phyloP scores from a whole-genome alignment of 108 stramenopile species.

The Cyclotella distinguenda region DNA sequence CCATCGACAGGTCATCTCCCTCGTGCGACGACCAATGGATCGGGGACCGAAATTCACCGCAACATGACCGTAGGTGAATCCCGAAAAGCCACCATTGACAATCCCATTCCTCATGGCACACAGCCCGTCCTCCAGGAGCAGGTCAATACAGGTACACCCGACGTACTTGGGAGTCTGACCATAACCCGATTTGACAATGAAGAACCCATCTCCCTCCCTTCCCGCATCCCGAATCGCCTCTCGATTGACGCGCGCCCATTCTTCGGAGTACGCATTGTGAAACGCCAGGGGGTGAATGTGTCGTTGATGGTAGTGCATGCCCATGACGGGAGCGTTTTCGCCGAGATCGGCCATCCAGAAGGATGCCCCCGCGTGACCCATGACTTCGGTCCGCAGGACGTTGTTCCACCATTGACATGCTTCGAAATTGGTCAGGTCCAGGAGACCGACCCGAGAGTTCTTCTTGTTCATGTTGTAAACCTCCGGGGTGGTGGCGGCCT shows the following conservation, averaged over 20 bases:
- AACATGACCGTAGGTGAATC: constrained; percentile 47
- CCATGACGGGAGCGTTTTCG: constrained; percentile 40
- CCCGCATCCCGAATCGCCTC: constrained; percentile 51
- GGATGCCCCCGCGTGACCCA: constrained; percentile 35
- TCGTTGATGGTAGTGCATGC: constrained; percentile 19
- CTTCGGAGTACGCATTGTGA: constrained; percentile 49
- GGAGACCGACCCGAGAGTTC: constrained; percentile 6
- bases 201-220: constrained; percentile 45
- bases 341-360: constrained; percentile 58
- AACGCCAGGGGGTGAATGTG: constrained; percentile 12
- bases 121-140: constrained; percentile 37
- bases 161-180: constrained; percentile 37
- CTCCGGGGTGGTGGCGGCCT: not conserved
- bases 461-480: constrained; percentile 12
- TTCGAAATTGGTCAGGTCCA: constrained; percentile 43
- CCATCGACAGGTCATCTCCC: constrained; percentile 56
- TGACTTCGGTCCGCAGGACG: constrained; percentile 28
- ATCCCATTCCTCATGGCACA: constrained; percentile 37
- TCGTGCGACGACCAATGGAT: constrained; percentile 13
- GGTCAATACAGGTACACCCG: constrained; percentile 36
- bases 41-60: constrained; percentile 44
- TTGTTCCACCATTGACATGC: constrained; percentile 43
- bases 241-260: constrained; percentile 48
- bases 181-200: constrained; percentile 44
- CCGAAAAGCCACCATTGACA: constrained; percentile 50